Percentiles rank a stretch among this genome's conserved stretches.
These are phyloP conservation scores for Chrysanthemum seticuspe DNA, from an alignment of 129 eudicot genomes.

Conservation along the genomic window DNA sequence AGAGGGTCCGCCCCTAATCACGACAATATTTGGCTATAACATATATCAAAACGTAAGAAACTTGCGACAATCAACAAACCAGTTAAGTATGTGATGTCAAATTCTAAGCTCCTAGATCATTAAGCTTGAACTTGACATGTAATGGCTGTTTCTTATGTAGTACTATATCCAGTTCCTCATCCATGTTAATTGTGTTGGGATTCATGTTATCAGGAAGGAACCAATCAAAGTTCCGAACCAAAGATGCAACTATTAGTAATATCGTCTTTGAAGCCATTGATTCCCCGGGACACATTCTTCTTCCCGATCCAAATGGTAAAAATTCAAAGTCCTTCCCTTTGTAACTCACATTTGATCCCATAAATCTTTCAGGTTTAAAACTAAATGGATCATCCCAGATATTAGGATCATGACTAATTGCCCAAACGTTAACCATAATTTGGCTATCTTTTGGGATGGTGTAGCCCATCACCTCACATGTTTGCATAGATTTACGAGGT, in stretches of 20 bases:
- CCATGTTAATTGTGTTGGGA: conserved; percentile 31
- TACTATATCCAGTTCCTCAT: conserved; percentile 22
- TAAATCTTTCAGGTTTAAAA: conserved; percentile 49
- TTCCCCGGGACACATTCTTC: conserved; percentile 49
- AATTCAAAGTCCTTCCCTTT: conserved; percentile 39
- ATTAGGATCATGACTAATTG: conserved; percentile 36
- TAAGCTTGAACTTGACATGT: conserved; percentile 16
- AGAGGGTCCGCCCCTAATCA: no score
- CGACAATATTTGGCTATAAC: no score
- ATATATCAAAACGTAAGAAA: no score
- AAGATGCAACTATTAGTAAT: conserved; percentile 28
- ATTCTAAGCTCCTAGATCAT: background rate
- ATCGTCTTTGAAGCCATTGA: conserved; percentile 41
- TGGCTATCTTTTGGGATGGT: conserved; percentile 31
- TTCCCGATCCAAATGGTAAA: conserved; percentile 47
- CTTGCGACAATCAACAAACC: background rate
- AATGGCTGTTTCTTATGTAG: conserved; percentile 27
- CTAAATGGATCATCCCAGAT: conserved; percentile 37
- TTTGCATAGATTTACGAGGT: conserved; percentile 27
- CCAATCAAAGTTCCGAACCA: conserved; percentile 33
- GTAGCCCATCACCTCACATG: conserved; percentile 38
- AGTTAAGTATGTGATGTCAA: background rate
- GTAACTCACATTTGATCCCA: conserved; percentile 19
- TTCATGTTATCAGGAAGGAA: conserved; percentile 23
- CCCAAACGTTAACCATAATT: conserved; percentile 43